phyloP scores from a whole-genome alignment of 2,329 filamentous ascomycete species.

The Xylaria sp. region DNA sequence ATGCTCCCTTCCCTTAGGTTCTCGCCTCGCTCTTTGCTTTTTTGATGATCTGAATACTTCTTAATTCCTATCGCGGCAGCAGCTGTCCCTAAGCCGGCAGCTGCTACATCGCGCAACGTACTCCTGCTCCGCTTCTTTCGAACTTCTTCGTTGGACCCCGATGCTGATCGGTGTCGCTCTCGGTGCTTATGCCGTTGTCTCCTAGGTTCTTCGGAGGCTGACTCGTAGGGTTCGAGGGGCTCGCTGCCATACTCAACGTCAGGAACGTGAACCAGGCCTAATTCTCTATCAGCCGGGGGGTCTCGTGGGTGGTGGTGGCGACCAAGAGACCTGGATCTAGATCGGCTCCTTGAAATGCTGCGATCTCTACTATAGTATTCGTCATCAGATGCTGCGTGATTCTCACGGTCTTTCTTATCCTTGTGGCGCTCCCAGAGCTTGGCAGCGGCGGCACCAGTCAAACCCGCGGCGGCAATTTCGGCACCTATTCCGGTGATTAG shows the following conservation, averaged over 20 bases:
- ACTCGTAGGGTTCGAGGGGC: constrained; percentile 64
- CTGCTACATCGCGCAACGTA: constrained; percentile 64
- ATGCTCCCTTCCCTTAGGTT: constrained; percentile 50
- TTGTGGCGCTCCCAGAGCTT: constrained; percentile 70
- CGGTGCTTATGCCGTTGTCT: constrained; percentile 53
- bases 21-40: constrained; percentile 52
- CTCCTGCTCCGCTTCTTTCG: constrained; percentile 65
- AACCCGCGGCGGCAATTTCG: constrained; percentile 68
- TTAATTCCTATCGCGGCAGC: constrained; percentile 72
- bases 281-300: constrained; percentile 68
- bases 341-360: constrained; percentile 59
- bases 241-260: constrained; percentile 71
- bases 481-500: constrained; percentile 51
- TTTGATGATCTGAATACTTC: constrained; percentile 63
- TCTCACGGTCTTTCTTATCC: constrained; percentile 66
- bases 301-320: constrained; percentile 60
- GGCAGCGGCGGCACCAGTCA: constrained; percentile 68
- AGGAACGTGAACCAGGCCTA: constrained; percentile 63
- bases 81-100: constrained; percentile 64
- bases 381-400: constrained; percentile 50
- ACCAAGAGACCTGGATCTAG: constrained; percentile 51
- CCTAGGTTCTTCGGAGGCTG: constrained; percentile 58
- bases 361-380: constrained; percentile 51
- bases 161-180: constrained; percentile 52
- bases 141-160: constrained; percentile 50